Evolutionary conservation across 257 asterid genomes (phyloP), one percentile per base, ranked within the genome.

Genomic region (Catharanthus roseus): DNA sequence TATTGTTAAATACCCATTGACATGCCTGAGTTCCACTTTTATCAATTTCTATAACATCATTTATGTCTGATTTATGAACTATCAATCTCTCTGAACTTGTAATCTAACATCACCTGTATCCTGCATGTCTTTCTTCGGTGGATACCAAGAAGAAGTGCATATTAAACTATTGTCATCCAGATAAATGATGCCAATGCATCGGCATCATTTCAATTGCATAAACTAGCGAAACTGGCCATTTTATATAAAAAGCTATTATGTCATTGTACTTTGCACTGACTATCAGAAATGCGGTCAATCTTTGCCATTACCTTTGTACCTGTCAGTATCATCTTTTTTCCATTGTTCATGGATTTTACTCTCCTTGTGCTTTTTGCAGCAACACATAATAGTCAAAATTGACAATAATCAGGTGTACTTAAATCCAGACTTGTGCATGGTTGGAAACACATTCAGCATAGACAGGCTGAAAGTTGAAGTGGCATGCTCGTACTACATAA

Each of bases 401-500:
- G 90, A 84, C 34, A 84, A 83, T 63, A 87, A 86, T 57, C 72
- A 79, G 77, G 76, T 88, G 26, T 81, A 79, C 71, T 36, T 89
- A 79, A 82, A 85, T 75, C 84, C 73, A 47, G 86, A 74, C 73
- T 68, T 75, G 69, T 82, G 71, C 71, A 75, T 70, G 51, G 70
- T 57, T 83, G 87, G 85, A 64, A 84, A 70, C 69, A 86, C 78
- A 23, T 81, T 81, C 76, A 76, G 76, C 85, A 76, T 91, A 50
- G 97, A 91, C 78, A 86, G 79, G 75, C 75, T 95, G 83, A 88
- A 85, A 85, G 84, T 82, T 74, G 96, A 88, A 75, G 82, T 88
- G 84, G 95, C 97, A 61, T 91, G 99, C 87, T 81, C 80, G 82
- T 89, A 86, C 85, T 95, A 78, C 79, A 74, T 91, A 77, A 86